Conservation (phyloP, 169 alveolate species). For the Hepatocystis sp. region DNA sequence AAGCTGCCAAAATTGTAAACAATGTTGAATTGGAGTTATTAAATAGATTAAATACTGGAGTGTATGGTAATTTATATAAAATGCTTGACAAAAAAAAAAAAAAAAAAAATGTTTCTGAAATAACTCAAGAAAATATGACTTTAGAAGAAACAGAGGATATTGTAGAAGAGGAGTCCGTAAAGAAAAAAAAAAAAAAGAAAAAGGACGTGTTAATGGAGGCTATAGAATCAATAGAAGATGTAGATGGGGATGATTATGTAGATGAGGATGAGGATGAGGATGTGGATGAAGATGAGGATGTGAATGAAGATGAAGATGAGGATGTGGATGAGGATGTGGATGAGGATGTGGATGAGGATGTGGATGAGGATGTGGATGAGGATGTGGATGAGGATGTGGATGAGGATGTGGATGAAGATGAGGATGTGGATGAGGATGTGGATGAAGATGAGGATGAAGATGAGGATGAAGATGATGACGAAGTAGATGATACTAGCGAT, state of each 20-base stretch:
- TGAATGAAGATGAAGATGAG: slow-evolving; percentile 21
- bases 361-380: not conserved
- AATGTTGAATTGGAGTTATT: slow-evolving; percentile 97
- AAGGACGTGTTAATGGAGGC: not conserved
- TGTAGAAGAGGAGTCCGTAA: not conserved
- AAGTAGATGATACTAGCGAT: not conserved
- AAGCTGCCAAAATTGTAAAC: slow-evolving; percentile 98
- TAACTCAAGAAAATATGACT: slow-evolving; percentile 28
- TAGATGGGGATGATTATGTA: not conserved
- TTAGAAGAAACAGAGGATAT: slow-evolving; percentile 10
- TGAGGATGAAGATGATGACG: slow-evolving; percentile 11
- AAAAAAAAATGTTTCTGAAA: slow-evolving; percentile 62
- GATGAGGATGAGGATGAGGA: slow-evolving; percentile 1
- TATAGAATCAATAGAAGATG: slow-evolving; percentile 3
- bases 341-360: not conserved
- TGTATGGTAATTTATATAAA: slow-evolving; percentile 56
- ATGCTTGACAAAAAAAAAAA: slow-evolving; percentile 43
- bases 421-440: not conserved
- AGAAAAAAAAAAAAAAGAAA: slow-evolving; percentile 1
- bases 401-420: slow-evolving; percentile 2
- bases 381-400: slow-evolving; percentile 3
- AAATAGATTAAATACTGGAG: slow-evolving; percentile 93
- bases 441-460: slow-evolving; percentile 10
- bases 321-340: slow-evolving; percentile 7
- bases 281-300: slow-evolving; percentile 16